Percentiles rank a stretch among this genome's conserved stretches.
phyloP scores from a whole-genome alignment of 805 yeast genomes.

The Pichia californica region DNA sequence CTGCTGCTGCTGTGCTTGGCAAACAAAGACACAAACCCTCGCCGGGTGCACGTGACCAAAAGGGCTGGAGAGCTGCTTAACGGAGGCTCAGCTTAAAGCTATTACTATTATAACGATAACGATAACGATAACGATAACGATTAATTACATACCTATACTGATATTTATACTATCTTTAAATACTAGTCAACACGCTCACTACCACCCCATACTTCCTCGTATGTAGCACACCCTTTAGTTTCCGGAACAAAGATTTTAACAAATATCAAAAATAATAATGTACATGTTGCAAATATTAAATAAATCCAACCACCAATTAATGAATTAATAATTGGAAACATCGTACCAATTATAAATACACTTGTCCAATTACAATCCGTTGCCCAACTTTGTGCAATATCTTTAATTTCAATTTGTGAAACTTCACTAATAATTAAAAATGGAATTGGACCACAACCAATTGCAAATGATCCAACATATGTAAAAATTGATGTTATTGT shows the following conservation, averaged over 20 bases:
- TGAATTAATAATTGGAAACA: slow-evolving; percentile 68
- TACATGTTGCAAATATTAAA: slow-evolving; percentile 57
- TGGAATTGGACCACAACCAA: slow-evolving; percentile 95
- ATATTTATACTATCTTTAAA: too few species aligned
- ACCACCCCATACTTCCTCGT: slow-evolving; percentile 64
- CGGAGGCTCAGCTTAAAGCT: too few species aligned
- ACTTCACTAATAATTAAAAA: slow-evolving; percentile 83
- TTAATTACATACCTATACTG: too few species aligned
- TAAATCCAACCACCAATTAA: slow-evolving; percentile 74
- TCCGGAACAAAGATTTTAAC: slow-evolving; percentile 56
- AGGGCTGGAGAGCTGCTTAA: too few species aligned
- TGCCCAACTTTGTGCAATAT: slow-evolving; percentile 89
- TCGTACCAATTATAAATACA: slow-evolving; percentile 72
- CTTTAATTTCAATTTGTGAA: slow-evolving; percentile 73
- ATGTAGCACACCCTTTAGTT: slow-evolving; percentile 58
- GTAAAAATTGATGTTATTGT: slow-evolving; percentile 60
- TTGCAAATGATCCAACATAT: slow-evolving; percentile 81
- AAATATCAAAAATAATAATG: slow-evolving; percentile 44
- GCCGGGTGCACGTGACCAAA: slow-evolving; percentile 6
- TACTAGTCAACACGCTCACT: not conserved
- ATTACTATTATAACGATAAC: too few species aligned
- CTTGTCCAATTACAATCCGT: slow-evolving; percentile 88
- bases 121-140: too few species aligned
- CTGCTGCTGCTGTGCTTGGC: slow-evolving; percentile 1
- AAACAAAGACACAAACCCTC: slow-evolving; percentile 9